phyloP scores from a whole-genome alignment of 192 early-diverging fungal genomes.

The Entomortierella beljakovae region DNA sequence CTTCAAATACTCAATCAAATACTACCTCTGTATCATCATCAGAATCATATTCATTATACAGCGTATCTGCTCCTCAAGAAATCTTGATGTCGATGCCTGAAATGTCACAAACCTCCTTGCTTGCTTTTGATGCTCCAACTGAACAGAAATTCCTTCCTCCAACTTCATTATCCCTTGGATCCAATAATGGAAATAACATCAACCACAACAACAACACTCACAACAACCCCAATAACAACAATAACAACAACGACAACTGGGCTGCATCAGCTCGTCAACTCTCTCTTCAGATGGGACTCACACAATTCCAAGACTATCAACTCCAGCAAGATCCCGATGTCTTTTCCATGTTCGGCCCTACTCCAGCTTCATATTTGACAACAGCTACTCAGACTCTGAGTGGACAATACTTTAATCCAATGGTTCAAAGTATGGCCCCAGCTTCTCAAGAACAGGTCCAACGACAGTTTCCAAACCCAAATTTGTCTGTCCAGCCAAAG shows the following conservation, averaged over 20 bases:
- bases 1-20: too few species aligned
- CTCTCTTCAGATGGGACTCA: slow-evolving; percentile 4
- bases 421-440: slow-evolving; percentile 10
- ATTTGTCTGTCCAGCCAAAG: slow-evolving; percentile 3
- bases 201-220: neutral
- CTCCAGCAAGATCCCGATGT: slow-evolving; percentile 28
- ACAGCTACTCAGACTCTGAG: slow-evolving; percentile 35
- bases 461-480: neutral
- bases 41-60: slow-evolving; percentile 28
- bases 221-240: neutral
- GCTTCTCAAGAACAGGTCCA: neutral
- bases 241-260: neutral
- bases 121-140: slow-evolving; percentile 14
- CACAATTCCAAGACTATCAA: slow-evolving; percentile 44
- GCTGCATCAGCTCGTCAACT: neutral
- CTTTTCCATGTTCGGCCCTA: slow-evolving; percentile 17
- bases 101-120: slow-evolving; percentile 11
- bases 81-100: slow-evolving; percentile 35
- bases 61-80: slow-evolving; percentile 29
- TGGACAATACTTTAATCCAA: slow-evolving; percentile 9
- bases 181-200: neutral
- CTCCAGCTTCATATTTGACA: slow-evolving; percentile 40
- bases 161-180: neutral
- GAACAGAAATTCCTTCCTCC: slow-evolving; percentile 11
- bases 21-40: neutral